Base-by-base conservation (phyloP, 306 rosid species). In the Malus sylvestris region DNA sequence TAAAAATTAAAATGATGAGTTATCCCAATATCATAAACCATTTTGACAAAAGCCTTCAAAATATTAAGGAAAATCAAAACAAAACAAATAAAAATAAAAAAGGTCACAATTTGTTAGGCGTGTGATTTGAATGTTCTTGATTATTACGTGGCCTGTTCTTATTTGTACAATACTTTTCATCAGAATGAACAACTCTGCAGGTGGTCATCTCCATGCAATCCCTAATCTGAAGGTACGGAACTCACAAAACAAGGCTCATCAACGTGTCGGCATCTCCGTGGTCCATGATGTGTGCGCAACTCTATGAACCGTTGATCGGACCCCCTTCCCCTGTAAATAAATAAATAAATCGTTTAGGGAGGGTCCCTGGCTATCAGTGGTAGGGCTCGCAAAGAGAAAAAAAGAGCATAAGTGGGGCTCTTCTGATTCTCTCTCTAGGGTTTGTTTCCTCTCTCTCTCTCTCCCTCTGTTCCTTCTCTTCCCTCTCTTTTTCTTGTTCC, bases 391-490 rank as follows among this genome's bases (percentile, higher is more conserved):
- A 29, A 55, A 42, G 65, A 5, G 55, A 5, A 10, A 33, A 30
- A 33, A 46, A 27, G n/a, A 73, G 87, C 81, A 85, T 80, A 87
- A 85, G 96, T 89, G 98, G 93, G 90, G 67, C 78, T 64, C 52
- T 5, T 10, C 73, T 77, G 60, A 33, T 70, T 3, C 76, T 4
- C 44, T 85, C 44, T 85, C 81, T 86, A 88, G 95, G 96, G 91
- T 89, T 90, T 81, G 91, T 77, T 81, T 78, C 20, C 55, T 74
- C 80, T 74, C 87, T 40, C 76, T 64, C 35, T 3, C 8, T 35
- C 40, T 35, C 40, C 5, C 35, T 32, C 73, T 44, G 65, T 23
- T 63, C 35, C 35, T 1, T 5, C 40, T 35, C 40, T 35, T 35
- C 80, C 67, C 80, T 70, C 80, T 63, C 27, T 6, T 32, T 45